Evolutionary conservation across 495 filamentous ascomycete genomes (phyloP).

Genomic region (Rostrohypoxylon terebratum): DNA sequence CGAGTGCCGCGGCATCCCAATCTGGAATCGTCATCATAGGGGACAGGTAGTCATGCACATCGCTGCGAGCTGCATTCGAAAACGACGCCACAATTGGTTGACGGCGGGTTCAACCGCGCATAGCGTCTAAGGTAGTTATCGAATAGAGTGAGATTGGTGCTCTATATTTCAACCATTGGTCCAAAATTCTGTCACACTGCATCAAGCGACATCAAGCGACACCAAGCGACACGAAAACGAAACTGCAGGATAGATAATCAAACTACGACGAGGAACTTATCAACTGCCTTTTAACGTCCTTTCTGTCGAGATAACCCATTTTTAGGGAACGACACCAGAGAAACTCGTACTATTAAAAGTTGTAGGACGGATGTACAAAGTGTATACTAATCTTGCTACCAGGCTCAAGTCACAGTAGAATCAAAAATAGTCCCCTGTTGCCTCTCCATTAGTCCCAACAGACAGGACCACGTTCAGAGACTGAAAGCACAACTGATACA

Average conservation of each 20-base stretch:
- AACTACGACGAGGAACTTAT: constrained; percentile 11
- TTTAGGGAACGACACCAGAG: constrained; percentile 29
- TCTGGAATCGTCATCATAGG: constrained; percentile 37
- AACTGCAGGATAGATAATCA: constrained; percentile 24
- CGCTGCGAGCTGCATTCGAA: constrained; percentile 43
- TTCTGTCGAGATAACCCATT: constrained; percentile 8
- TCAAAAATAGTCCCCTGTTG: constrained; percentile 41
- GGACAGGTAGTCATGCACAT: constrained; percentile 39
- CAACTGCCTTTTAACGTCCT: neutral
- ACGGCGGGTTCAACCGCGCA: constrained; percentile 37
- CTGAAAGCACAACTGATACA: constrained; percentile 34
- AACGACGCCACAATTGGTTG: constrained; percentile 36
- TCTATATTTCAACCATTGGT: constrained; percentile 28
- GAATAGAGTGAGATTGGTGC: constrained; percentile 34
- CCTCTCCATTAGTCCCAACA: constrained; percentile 34
- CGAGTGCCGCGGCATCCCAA: constrained; percentile 33
- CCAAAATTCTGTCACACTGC: constrained; percentile 38
- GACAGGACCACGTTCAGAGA: constrained; percentile 34
- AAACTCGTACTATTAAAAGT: constrained; percentile 50
- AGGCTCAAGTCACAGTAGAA: constrained; percentile 46
- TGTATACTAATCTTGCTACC: constrained; percentile 50
- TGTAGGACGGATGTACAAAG: constrained; percentile 52
- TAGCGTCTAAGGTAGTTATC: constrained; percentile 38
- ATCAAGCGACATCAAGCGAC: constrained; percentile 30
- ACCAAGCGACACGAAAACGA: constrained; percentile 44